Evolutionary conservation across 2,329 filamentous ascomycete species (phyloP), one percentile per base, ranked within the genome.

Genomic region (Diplodia sapinea): DNA sequence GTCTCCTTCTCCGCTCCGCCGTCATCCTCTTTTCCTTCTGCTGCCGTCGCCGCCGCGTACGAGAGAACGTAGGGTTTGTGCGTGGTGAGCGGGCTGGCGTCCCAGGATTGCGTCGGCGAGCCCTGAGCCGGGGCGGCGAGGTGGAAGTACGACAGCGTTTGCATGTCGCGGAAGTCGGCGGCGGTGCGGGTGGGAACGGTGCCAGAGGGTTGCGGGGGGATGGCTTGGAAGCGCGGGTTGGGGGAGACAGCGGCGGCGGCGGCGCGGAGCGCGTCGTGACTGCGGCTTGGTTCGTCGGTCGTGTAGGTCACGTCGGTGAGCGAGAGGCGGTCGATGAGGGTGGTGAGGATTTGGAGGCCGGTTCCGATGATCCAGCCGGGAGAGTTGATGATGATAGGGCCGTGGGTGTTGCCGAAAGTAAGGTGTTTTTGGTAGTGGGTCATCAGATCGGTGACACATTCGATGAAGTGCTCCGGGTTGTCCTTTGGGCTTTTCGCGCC

Each of bases 91-190:
- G 90, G 85, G 0, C 79, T 81, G 0, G 82, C 69, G 63, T 84
- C 79, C 86, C 88, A 91, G 54, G 74, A 65, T 70, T 69, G 70
- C 51, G 72, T 61, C 51, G 71, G 70, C 26, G 68, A 68, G 36
- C 55, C 65, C 36, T 68, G 67, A 57, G 59, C 38, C 51, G 70
- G 74, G 49, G 69, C 56, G 20, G 77, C 73, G 11, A 81, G 71
- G 74, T 94, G 92, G 73, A 94, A 92, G 72, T 94, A 94, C 0
- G 91, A 89, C 84, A 93, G 89, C n/a, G 85, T 87, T 71, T 93
- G 90, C 89, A 94, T 93, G 6, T 85, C 84, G 62, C 90, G 82
- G 2, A 92, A 78, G 69, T 94, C 88, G 0, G 86, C 83, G 0
- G 90, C 85, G 11, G 88, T 91, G 47, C 89, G 82, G 3, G 85